Percentiles rank a stretch among this genome's conserved stretches.
phyloP scores from a whole-genome alignment of 768 basidiomycete species.

The Porphyrellus cyaneotinctus region DNA sequence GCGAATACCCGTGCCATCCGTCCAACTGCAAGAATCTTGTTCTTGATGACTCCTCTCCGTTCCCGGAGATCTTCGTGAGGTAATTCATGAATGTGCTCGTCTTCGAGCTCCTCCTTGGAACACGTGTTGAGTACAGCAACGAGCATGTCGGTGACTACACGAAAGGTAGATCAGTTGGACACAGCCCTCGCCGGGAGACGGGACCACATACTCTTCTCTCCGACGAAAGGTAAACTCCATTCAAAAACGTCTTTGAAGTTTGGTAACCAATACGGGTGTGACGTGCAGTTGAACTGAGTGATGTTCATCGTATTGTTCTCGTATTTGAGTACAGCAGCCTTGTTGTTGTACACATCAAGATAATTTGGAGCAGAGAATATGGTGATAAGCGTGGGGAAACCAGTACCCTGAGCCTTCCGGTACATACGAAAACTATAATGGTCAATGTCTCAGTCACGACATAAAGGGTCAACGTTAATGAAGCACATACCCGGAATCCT shows the following conservation, averaged over 20 bases:
- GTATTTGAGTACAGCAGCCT: conserved; percentile 95
- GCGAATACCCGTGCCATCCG: conserved; percentile 66
- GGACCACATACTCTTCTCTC: conserved; percentile 77
- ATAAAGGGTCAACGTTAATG: background rate
- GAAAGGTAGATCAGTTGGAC: background rate
- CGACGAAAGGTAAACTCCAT: conserved; percentile 96
- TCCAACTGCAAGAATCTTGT: conserved; percentile 69
- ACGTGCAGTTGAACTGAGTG: conserved; percentile 72
- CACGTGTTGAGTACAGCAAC: conserved; percentile 95
- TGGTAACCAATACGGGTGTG: conserved; percentile 93
- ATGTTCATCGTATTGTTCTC: conserved; percentile 96
- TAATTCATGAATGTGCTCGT: conserved; percentile 38
- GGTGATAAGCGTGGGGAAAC: conserved; percentile 95
- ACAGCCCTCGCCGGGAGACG: background rate
- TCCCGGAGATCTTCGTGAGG: conserved; percentile 31
- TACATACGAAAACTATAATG: conserved; percentile 80
- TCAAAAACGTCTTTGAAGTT: conserved; percentile 99
- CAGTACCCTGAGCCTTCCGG: conserved; percentile 86
- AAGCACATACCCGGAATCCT: conserved; percentile 79
- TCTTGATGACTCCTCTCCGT: conserved; percentile 59
- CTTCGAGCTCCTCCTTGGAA: conserved; percentile 92
- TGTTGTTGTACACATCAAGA: conserved; percentile 94
- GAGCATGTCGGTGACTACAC: conserved; percentile 92
- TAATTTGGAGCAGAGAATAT: conserved; percentile 98
- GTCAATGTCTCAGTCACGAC: background rate